Evolutionary conservation across 345 rosid genomes (phyloP).

Genomic region (Brassica carinata): DNA sequence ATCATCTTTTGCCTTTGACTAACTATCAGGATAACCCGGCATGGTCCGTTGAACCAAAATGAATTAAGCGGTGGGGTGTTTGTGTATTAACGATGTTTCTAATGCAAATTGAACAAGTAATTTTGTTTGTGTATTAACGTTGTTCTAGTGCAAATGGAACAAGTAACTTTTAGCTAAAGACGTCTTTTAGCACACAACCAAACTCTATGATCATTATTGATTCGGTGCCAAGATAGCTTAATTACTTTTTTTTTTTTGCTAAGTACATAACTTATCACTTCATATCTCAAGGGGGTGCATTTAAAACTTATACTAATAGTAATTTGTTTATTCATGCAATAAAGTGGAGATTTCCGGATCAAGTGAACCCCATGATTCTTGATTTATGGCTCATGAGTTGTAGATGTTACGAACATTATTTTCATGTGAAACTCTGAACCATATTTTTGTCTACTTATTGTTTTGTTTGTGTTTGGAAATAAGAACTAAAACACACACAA

Average conservation of each 20-base stretch:
- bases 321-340: neutral
- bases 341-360: slow-evolving; percentile 16
- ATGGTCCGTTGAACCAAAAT: neutral
- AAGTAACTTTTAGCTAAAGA: slow-evolving; percentile 28
- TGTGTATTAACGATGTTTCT: neutral
- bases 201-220: neutral
- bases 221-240: slow-evolving; percentile 20
- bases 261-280: no score
- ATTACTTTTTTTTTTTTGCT: no score
- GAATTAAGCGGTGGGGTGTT: neutral
- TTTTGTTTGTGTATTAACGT: neutral
- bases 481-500: neutral
- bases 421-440: slow-evolving; percentile 29
- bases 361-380: slow-evolving; percentile 34
- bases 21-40: slow-evolving; percentile 3
- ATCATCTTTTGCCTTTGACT: slow-evolving; percentile 27
- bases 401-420: slow-evolving; percentile 17
- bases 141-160: neutral
- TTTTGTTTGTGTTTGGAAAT: neutral
- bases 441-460: neutral
- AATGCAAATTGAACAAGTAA: slow-evolving; percentile 21
- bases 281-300: slow-evolving; percentile 3
- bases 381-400: slow-evolving; percentile 19
- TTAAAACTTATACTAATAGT: neutral
- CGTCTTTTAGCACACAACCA: slow-evolving; percentile 2